phyloP scores from a whole-genome alignment of 805 yeast genomes.

The Candida tibetensis region DNA sequence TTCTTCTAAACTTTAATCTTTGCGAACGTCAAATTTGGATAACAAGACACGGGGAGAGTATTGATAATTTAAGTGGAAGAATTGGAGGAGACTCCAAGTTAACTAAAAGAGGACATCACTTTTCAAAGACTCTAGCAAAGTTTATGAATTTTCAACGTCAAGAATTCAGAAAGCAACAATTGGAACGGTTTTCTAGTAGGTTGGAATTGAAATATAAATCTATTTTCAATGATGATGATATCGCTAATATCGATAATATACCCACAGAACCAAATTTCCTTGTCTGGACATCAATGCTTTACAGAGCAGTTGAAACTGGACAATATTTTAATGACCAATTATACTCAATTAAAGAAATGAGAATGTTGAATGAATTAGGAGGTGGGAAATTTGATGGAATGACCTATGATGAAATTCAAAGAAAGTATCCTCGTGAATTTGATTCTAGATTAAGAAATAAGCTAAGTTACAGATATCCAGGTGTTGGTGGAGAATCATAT shows the following conservation, averaged over 20 bases:
- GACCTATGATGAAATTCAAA: constrained; percentile 85
- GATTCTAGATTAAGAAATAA: constrained; percentile 73
- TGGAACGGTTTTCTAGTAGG: constrained; percentile 49
- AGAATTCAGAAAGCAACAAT: constrained; percentile 63
- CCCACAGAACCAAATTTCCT: constrained; percentile 71
- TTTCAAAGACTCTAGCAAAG: constrained; percentile 66
- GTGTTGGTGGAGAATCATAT: constrained; percentile 95
- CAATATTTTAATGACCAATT: constrained; percentile 68
- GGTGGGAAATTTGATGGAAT: constrained; percentile 91
- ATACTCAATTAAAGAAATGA: constrained; percentile 80
- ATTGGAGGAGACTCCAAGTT: constrained; percentile 90
- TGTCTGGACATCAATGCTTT: constrained; percentile 90
- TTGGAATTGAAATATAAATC: constrained; percentile 42
- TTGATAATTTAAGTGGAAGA: constrained; percentile 77
- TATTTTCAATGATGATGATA: constrained; percentile 23
- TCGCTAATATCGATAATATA: constrained; percentile 25
- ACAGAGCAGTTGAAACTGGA: constrained; percentile 76
- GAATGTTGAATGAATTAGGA: constrained; percentile 90
- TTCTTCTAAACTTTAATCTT: constrained; percentile 77
- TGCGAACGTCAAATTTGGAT: constrained; percentile 91
- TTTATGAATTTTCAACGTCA: constrained; percentile 71
- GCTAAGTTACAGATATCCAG: constrained; percentile 87
- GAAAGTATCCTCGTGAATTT: constrained; percentile 72
- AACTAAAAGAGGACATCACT: constrained; percentile 75
- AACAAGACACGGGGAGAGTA: constrained; percentile 91